Evolutionary conservation across 1,139 yeast genomes (phyloP), one percentile per base, ranked within the genome.

Genomic region (Suhomyces terraborum): DNA sequence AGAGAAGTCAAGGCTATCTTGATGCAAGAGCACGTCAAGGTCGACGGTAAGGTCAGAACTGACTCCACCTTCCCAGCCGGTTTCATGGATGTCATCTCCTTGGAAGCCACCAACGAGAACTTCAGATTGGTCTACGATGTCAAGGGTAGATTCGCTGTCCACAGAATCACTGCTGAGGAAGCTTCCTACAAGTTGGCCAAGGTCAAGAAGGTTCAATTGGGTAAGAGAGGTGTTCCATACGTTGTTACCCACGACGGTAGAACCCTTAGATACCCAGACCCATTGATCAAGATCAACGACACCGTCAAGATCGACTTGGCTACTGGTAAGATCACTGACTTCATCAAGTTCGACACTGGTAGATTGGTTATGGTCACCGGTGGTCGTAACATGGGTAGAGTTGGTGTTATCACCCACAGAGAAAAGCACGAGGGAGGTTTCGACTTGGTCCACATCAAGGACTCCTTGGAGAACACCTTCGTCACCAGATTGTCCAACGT

Each of bases 381-480:
- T 80, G 98, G 98, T 79, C 93, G 96, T 79, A 89, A 88, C 86
- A 84, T 91, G 95, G 98, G 98, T 73, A 87, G 98, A 79, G 91
- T 89, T 70, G 98, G 98, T 85, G 89, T 88, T 61, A 89, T 91
- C 72, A 80, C 85, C 62, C 96, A 91, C 94, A 86, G 95, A 79
- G 98, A 91, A 80, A 88, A 87, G 79, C 98, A 91, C 83, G 96
- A 91, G 73, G 98, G 98, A 74, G 98, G 98, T 73, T 91, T 93
- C 82, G 98, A 91, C 76, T 85, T 91, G 74, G 97, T 91, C 63
- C 98, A 91, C 87, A 84, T 91, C 75, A 91, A 91, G 85, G 98
- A 91, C 72, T 75, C 95, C 54, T 84, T 89, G 66, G 98, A 91
- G 73, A 93, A 93, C 93, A 79, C 94, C 63, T 93, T 93, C 78